Evolutionary conservation across 305 asterid genomes (phyloP), one percentile per base, ranked within the genome.

Genomic region (Fraxinus latifolia): DNA sequence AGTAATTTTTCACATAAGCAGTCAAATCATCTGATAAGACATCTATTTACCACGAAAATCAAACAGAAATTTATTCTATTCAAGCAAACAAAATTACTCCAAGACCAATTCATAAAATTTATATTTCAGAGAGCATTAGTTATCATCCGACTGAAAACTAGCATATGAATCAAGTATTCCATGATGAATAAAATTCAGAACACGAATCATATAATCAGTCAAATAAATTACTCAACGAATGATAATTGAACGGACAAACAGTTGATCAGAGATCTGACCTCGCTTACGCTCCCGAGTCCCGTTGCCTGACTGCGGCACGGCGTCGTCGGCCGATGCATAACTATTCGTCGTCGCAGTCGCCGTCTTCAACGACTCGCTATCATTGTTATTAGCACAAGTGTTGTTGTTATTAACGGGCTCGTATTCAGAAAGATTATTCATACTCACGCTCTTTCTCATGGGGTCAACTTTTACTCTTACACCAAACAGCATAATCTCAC

Each of bases 251-350:
- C 68, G 70, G 72, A 79, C 82, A 33, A 82, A 32, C 53, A 42
- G n/a, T 0, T 76, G 81, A 80, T 60, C 73, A 25, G 73, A 86
- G 89, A 90, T 93, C 95, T 79, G 75, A 95, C 98, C 98, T 91
- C 98, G 90, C 86, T 92, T 95, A 70, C 98, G 96, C 85, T 91
- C 97, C 78, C 93, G 87, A 67, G 81, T 70, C 42, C 88, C 89
- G 81, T 79, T 84, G 23, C 92, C 33, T 25, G 86, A 90, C 33
- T 62, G 92, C 50, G 85, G 90, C n/a, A 82, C 88, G 21, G 89
- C 96, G 7, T 93, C 98, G 33, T 88, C 94, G 7, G 97, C 96
- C 34, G 97, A 91, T n/a, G 93, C 95, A 79, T 90, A 92, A 32
- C 78, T 85, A 6, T 85, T 89, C 21, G 81, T 89, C 80, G 39